These are phyloP conservation scores for Venturia effusa DNA, from an alignment of 2,329 filamentous ascomycete species.

Conservation along the genomic window DNA sequence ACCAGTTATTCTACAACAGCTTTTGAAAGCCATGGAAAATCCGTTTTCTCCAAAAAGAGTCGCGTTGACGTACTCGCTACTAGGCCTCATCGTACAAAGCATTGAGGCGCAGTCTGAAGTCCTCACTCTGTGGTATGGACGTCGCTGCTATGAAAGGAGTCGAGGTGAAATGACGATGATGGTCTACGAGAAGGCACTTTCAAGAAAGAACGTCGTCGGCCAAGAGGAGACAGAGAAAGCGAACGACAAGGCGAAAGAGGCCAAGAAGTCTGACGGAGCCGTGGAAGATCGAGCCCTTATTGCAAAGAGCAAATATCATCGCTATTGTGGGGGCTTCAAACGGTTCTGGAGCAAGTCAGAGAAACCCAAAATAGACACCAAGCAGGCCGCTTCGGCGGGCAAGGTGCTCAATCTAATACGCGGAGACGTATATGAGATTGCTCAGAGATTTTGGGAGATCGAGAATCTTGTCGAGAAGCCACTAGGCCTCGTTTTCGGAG, in stretches of 20 bases:
- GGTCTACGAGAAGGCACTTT: conserved; percentile 68
- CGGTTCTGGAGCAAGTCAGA: conserved; percentile 18
- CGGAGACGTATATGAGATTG: conserved; percentile 69
- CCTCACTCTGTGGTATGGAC: conserved; percentile 69
- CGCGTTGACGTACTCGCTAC: conserved; percentile 53
- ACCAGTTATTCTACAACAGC: conserved; percentile 60
- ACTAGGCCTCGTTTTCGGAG: conserved; percentile 62
- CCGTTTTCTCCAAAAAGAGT: conserved; percentile 38
- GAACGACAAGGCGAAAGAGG: neutral
- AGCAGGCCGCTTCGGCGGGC: conserved; percentile 65
- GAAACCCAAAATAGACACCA: conserved; percentile 22
- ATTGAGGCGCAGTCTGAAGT: conserved; percentile 54
- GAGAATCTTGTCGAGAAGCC: conserved; percentile 65
- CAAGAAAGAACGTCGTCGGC: conserved; percentile 39
- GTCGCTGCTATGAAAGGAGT: conserved; percentile 72
- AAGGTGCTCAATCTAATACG: conserved; percentile 78
- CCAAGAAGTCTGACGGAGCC: conserved; percentile 7
- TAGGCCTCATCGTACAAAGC: conserved; percentile 51
- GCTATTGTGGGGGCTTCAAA: conserved; percentile 15
- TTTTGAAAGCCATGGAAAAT: conserved; percentile 56
- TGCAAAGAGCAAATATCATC: conserved; percentile 1
- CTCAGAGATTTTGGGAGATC: conserved; percentile 80
- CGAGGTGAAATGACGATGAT: conserved; percentile 79
- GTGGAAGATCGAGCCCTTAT: neutral
- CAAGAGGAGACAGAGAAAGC: conserved; percentile 14